Evolutionary conservation across 2,329 filamentous ascomycete genomes (phyloP), one percentile per base, ranked within the genome.

Genomic region (Alternaria longipes): DNA sequence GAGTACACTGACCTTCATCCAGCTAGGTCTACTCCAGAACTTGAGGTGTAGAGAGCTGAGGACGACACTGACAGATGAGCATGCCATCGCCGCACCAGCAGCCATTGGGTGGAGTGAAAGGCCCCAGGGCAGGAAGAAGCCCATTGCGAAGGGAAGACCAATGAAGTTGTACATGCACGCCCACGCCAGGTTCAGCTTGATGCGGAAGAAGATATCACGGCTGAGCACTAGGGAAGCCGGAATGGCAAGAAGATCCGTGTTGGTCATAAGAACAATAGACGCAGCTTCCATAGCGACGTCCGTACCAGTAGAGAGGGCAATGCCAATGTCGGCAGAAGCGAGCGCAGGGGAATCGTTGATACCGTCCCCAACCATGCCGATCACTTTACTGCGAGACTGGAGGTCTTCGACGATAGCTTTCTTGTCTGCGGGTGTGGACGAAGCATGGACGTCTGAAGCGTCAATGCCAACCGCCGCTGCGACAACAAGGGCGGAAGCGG

Each of bases 271-370:
- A 16, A 99, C 95, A 18, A 99, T 89, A 72, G 97, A 93, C 0
- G 95, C 95, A 1, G 95, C 95, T 81, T 98, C 95, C 89, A 99
- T 97, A 51, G 95, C 95, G 1, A 99, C 94, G 76, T 98, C 95
- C 0, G 95, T 98, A 58, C 95, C 95, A 8, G 90, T 93, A 5
- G 92, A 87, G 79, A 99, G 92, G 59, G 94, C 94, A 68, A 99
- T 97, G 65, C 95, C 95, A 28, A 98, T 89, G 69, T 97, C 90
- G 11, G 95, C 94, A 0, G 93, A 97, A 0, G 93, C 95, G 11
- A 99, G 87, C 0, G 95, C 95, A 0, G 95, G 95, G 0, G 93
- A 97, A 82, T 99, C 95, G 80, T 99, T 99, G 85, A 99, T 97
- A 42, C 95, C 95, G 78, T 99, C 95, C 54, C 95, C 76, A 14